Evolutionary conservation across 2,329 filamentous ascomycete genomes (phyloP).

Genomic region (Colletotrichum tamarilloi): DNA sequence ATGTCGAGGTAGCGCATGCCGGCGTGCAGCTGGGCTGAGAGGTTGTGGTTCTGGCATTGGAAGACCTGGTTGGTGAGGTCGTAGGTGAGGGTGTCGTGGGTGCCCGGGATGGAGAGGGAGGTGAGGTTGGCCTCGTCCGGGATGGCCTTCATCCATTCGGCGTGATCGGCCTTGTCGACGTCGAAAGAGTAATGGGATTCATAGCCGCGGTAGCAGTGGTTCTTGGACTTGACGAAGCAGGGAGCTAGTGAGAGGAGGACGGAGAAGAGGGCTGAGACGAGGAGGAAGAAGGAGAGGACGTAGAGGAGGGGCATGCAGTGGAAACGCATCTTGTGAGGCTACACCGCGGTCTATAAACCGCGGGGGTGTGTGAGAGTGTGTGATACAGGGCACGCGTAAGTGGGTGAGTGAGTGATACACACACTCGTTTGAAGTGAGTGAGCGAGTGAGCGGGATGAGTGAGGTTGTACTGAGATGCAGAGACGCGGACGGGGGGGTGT

Average conservation of each 20-base stretch:
- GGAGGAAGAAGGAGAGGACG: slow-evolving; percentile 35
- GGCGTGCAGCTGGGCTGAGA: slow-evolving; percentile 55
- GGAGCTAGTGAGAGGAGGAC: slow-evolving; percentile 40
- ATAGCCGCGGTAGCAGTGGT: slow-evolving; percentile 47
- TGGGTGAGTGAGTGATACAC: neutral
- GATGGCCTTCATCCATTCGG: slow-evolving; percentile 56
- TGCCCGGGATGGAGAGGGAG: slow-evolving; percentile 61
- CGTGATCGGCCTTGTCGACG: slow-evolving; percentile 44
- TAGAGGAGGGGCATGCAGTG: slow-evolving; percentile 36
- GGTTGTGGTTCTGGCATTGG: slow-evolving; percentile 60
- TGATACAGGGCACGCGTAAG: neutral
- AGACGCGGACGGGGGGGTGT: neutral
- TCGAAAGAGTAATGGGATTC: slow-evolving; percentile 56
- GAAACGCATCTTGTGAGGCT: slow-evolving; percentile 24
- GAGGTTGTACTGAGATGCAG: neutral
- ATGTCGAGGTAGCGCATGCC: slow-evolving; percentile 64
- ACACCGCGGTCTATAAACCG: neutral
- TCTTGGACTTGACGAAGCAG: slow-evolving; percentile 38
- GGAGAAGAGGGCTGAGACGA: slow-evolving; percentile 39
- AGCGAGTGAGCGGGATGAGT: neutral
- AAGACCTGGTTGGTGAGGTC: slow-evolving; percentile 47
- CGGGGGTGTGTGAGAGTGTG: neutral
- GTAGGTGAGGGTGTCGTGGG: slow-evolving; percentile 65
- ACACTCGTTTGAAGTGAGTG: neutral
- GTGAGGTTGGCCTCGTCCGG: slow-evolving; percentile 54